These are phyloP conservation scores for Ceratobasidium sp. DNA, from an alignment of 1,284 basidiomycete genomes.

Conservation along the genomic window DNA sequence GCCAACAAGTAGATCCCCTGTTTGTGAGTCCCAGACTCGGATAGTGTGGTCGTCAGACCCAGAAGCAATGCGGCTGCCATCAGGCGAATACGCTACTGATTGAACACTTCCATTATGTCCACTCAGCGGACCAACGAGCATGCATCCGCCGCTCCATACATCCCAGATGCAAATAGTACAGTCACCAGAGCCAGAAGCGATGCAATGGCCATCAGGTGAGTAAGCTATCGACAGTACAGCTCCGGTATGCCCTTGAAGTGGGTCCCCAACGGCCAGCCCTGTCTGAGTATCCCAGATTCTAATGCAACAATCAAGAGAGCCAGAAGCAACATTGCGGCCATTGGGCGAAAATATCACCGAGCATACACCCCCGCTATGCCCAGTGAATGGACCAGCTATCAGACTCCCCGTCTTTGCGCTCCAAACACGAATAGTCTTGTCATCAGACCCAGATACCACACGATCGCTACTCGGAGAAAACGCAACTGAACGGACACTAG, in stretches of 20 bases:
- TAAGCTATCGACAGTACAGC: background rate
- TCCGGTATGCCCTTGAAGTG: background rate
- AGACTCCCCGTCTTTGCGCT: background rate
- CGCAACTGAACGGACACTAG: background rate
- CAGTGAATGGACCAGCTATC: background rate
- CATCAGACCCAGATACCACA: background rate
- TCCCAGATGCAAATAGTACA: background rate
- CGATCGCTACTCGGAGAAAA: background rate
- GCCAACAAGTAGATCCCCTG: background rate
- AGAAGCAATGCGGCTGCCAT: background rate
- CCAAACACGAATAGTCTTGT: background rate
- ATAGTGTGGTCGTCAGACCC: background rate
- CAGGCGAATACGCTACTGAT: constrained; percentile 6
- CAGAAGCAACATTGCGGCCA: background rate
- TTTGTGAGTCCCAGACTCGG: background rate
- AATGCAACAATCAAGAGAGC: background rate
- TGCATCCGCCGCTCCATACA: background rate
- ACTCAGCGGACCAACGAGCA: background rate
- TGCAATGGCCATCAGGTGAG: background rate
- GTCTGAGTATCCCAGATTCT: background rate
- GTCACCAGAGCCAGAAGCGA: background rate
- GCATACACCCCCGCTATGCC: background rate
- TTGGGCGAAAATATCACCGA: constrained; percentile 16
- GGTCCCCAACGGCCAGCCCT: background rate
- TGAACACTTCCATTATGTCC: background rate